Conservation (phyloP, 805 yeast genomes). For the Starmera amethionina region DNA sequence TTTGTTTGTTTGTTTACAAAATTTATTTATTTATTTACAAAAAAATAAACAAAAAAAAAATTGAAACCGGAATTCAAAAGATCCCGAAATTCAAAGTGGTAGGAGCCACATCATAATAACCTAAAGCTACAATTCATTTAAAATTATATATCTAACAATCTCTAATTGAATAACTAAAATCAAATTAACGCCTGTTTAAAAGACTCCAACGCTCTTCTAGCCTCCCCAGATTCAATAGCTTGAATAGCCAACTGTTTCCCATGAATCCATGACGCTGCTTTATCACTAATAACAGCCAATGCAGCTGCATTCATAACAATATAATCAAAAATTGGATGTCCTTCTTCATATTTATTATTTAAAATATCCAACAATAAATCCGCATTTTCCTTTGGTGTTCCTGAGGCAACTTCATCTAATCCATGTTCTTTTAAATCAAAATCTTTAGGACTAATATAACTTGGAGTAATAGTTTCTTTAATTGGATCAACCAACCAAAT, state of each 20-base stretch:
- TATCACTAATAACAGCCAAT: conserved; percentile 68
- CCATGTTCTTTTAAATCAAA: conserved; percentile 75
- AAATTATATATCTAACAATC: too few relatives aligned
- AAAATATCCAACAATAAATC: conserved; percentile 33
- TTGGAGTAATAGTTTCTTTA: conserved; percentile 31
- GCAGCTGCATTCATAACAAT: conserved; percentile 88
- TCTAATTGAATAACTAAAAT: neutral
- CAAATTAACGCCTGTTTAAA: conserved; percentile 33
- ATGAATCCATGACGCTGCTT: conserved; percentile 55
- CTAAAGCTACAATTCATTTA: too few relatives aligned
- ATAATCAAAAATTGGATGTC: conserved; percentile 73
- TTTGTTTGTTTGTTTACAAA: neutral
- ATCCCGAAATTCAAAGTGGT: too few relatives aligned
- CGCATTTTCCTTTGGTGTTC: conserved; percentile 86
- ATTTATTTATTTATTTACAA: neutral
- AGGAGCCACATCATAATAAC: too few relatives aligned
- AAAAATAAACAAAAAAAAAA: too few relatives aligned
- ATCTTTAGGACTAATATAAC: conserved; percentile 56
- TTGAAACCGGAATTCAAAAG: too few relatives aligned
- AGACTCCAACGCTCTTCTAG: conserved; percentile 44
- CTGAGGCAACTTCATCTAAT: conserved; percentile 60
- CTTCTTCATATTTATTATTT: conserved; percentile 32
- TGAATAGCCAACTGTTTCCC: conserved; percentile 71
- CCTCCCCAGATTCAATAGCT: conserved; percentile 60
- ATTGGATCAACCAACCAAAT: conserved; percentile 60